Base-by-base conservation (phyloP, 306 rosid genomes). In the Vigna trinervia region DNA sequence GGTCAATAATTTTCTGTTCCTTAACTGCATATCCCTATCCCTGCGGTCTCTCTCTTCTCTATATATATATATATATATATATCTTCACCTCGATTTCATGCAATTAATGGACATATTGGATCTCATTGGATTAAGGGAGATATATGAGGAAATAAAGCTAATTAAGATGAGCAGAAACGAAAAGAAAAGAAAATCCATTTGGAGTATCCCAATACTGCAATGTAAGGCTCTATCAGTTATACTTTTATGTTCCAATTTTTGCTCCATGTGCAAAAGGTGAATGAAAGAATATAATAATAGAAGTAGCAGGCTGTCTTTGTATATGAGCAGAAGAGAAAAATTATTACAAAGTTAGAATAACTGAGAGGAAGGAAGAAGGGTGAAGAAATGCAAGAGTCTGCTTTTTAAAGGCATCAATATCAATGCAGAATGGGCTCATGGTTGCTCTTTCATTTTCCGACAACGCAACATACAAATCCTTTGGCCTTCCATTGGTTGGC, bases 401-500 rank as follows among this genome's bases (percentile, higher is more conserved):
- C 30, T 54, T 62, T 46, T 72, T 70, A 41, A 15, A 59, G 77
- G 85, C 90, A 85, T 81, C 69, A 72, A 15, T 64, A 85, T 78
- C 87, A 53, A 85, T 84, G 89, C 65, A 79, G 78, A 70, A 86
- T 58, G 85, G 82, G 76, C 63, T 86, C 78, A 67, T 85, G 81
- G 84, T 53, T 88, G 86, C 84, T 78, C 76, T 56, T 83, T 87
- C 84, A 84, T 89, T 77, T 78, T 77, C 97, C 92, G 97, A 93
- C 97, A 93, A 90, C 74, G 76, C 87, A 90, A 89, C 96, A 85
- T 30, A 54, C 57, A 87, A 77, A 82, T 87, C 87, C 83, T 85
- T 75, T 90, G 86, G 85, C 75, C 85, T 84, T 87, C 88, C 75
- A 82, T 84, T 84, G 89, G 89, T 86, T 84, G 85, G 79, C 89